Percentiles rank a stretch among this genome's conserved stretches.
Evolutionary conservation across 108 stramenopile genomes (phyloP).

Genomic region (Cyclotella baltica): DNA sequence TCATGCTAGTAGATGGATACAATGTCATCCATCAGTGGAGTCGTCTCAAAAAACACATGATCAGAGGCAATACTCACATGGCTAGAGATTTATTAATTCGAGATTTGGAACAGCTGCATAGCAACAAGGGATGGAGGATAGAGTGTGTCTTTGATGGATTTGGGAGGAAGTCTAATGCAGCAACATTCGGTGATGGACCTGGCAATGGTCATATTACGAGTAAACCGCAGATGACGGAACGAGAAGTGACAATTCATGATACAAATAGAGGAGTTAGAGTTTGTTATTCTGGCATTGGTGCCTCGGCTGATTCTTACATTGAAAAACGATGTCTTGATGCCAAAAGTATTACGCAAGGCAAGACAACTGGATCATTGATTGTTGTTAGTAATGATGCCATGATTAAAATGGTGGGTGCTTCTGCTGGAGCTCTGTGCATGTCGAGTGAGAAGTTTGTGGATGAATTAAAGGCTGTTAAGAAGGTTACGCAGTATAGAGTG

Average conservation of each 20-base stretch:
- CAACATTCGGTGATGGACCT: conserved; percentile 59
- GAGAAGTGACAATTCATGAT: conserved; percentile 37
- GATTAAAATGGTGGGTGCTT: conserved; percentile 75
- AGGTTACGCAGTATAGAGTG: conserved; percentile 68
- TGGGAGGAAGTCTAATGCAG: conserved; percentile 53
- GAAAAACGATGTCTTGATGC: conserved; percentile 76
- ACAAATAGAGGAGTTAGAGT: conserved; percentile 72
- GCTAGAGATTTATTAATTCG: conserved; percentile 73
- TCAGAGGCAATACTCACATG: conserved; percentile 59
- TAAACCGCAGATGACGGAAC: conserved; percentile 43
- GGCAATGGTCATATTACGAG: conserved; percentile 23
- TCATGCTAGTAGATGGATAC: conserved; percentile 89
- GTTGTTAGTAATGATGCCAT: conserved; percentile 83
- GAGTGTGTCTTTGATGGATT: conserved; percentile 90
- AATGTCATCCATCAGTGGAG: conserved; percentile 88
- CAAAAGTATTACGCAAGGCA: conserved; percentile 73
- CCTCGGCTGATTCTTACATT: conserved; percentile 84
- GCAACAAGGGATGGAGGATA: conserved; percentile 81
- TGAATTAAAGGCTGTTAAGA: conserved; percentile 84
- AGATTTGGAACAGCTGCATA: conserved; percentile 81
- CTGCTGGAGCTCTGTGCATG: conserved; percentile 83
- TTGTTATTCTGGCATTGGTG: conserved; percentile 73
- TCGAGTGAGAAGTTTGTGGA: conserved; percentile 73
- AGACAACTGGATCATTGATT: conserved; percentile 72
- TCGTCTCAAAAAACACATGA: conserved; percentile 86